Evolutionary conservation across 2,329 filamentous ascomycete species (phyloP), one percentile per base, ranked within the genome.

Genomic region (Botrytis pseudocinerea): DNA sequence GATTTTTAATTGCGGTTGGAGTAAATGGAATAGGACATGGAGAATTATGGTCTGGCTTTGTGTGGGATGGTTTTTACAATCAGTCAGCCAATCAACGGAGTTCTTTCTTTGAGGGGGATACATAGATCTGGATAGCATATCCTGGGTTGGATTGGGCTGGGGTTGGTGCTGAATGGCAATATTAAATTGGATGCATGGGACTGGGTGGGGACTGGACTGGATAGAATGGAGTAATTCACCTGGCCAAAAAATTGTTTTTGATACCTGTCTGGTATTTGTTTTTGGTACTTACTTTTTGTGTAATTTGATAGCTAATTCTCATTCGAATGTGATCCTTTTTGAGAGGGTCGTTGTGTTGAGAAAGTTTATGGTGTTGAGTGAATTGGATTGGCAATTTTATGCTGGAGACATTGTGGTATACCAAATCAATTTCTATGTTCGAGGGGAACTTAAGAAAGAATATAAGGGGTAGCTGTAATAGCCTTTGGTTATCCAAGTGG

Each of bases 1-100:
- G 78, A 79, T 51, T 35, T 76, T 48, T 77, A 66, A 75, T 63
- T n/a, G n/a, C 16, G 46, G 4, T 42, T 44, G 40, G 25, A 25
- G n/a, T 44, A 35, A 60, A 20, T 40, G 54, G 38, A 20, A 54
- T 28, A n/a, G 7, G 12, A 16, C 25, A 14, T 38, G 38, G 54
- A 22, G 16, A 7, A 32, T n/a, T 28, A 9, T 40, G 12, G 22
- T 42, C 18, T 18, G 46, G 32, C 8, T 4, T 51, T 48, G 32
- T n/a, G 3, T 38, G 25, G 44, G 20, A 35, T 38, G 42, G 16
- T 38, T 25, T 60, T 51, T 18, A 69, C 18, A n/a, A 44, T 60
- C 18, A 46, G 22, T 46, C 38, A 54, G 10, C 46, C n/a, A n/a
- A 59, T 60, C 10, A 46, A 60, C 16, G 38, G 66, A n/a, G 38